phyloP scores from a whole-genome alignment of 176 grass and related monocot species.

The Canna indica region DNA sequence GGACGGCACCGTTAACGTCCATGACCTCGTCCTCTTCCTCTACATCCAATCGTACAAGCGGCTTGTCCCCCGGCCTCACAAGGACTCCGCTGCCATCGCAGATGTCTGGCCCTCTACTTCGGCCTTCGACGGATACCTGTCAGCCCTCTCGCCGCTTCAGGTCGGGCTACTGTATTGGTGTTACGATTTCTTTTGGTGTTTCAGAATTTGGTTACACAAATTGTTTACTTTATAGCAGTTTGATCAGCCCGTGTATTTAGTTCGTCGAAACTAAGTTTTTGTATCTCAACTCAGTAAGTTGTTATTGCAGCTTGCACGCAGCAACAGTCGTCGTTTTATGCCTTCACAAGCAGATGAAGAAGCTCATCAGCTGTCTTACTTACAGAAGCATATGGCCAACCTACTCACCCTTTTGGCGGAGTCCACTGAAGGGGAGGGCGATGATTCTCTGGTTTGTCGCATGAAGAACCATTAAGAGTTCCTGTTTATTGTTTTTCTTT shows the following conservation, averaged over 20 bases:
- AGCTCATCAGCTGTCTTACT: constrained; percentile 23
- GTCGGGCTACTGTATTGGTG: constrained; percentile 22
- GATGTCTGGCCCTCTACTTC: constrained; percentile 96
- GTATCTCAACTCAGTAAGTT: neutral
- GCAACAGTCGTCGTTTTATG: constrained; percentile 25
- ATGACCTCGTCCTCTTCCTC: constrained; percentile 77
- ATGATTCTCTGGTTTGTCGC: constrained; percentile 20
- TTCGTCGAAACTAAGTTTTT: neutral
- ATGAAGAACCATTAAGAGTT: neutral
- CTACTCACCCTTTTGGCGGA: constrained; percentile 21
- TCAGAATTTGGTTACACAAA: neutral
- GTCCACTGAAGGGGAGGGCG: constrained; percentile 14
- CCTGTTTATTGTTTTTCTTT: neutral
- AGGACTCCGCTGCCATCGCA: constrained; percentile 71
- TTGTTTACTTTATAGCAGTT: neutral
- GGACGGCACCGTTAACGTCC: constrained; percentile 34
- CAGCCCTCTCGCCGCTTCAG: constrained; percentile 91
- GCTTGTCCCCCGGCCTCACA: constrained; percentile 68
- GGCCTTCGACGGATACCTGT: constrained; percentile 88
- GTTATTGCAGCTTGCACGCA: constrained; percentile 20
- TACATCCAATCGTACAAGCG: constrained; percentile 88
- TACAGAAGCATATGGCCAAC: constrained; percentile 32
- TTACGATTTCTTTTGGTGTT: neutral
- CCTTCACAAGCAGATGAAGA: constrained; percentile 30
- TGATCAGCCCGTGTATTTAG: neutral